phyloP scores from a whole-genome alignment of 257 asterid genomes.

The Catharanthus roseus region DNA sequence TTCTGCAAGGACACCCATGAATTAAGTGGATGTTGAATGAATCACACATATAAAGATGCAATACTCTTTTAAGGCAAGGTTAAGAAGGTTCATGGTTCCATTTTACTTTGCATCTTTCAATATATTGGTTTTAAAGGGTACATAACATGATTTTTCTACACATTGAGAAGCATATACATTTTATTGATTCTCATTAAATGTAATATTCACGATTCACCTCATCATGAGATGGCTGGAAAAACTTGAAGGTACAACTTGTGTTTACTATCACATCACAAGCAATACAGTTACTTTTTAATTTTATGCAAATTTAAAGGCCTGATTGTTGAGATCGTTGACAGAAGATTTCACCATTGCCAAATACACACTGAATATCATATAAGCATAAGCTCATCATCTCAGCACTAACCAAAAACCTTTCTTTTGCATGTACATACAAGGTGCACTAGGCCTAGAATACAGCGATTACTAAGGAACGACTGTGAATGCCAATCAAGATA shows the following conservation, averaged over 20 bases:
- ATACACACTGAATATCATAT: neutral
- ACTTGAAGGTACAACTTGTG: neutral
- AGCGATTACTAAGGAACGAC: neutral
- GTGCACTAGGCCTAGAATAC: neutral
- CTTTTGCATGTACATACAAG: neutral
- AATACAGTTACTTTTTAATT: neutral
- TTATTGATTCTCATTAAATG: neutral
- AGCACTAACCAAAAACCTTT: neutral
- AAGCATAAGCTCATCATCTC: neutral
- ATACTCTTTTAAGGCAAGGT: neutral
- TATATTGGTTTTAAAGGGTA: neutral
- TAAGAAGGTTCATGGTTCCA: neutral
- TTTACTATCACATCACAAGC: neutral
- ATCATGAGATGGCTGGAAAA: neutral
- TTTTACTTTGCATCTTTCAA: neutral
- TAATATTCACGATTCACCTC: neutral
- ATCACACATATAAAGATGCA: neutral
- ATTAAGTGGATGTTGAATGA: neutral
- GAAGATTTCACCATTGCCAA: neutral
- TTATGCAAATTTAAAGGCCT: neutral
- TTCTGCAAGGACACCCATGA: neutral
- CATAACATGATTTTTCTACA: neutral
- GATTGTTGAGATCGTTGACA: neutral
- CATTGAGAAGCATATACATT: neutral
- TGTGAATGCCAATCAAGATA: neutral